These are phyloP conservation scores for Phytophthora capsici DNA, from an alignment of 352 stramenopile genomes.

Conservation along the genomic window DNA sequence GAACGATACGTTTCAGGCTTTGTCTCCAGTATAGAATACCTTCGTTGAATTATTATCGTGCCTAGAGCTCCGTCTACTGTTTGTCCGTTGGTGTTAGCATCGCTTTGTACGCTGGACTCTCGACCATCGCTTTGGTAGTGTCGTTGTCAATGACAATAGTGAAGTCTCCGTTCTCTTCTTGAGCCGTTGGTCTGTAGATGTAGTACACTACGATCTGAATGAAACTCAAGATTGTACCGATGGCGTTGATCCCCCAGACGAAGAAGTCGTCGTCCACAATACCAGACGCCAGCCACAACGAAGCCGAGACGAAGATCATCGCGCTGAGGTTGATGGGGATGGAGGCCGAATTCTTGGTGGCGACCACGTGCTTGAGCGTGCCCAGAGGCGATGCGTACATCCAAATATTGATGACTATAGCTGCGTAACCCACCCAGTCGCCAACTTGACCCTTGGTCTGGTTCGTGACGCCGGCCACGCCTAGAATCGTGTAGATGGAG, in stretches of 20 bases:
- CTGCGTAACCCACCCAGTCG: slow-evolving; percentile 39
- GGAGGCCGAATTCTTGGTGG: slow-evolving; percentile 42
- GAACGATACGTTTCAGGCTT: not conserved
- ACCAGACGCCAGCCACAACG: slow-evolving; percentile 53
- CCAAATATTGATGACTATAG: slow-evolving; percentile 49
- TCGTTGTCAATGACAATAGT: slow-evolving; percentile 18
- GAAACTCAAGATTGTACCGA: slow-evolving; percentile 46
- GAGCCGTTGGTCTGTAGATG: slow-evolving; percentile 34
- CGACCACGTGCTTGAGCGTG: slow-evolving; percentile 48
- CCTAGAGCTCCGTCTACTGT: no score
- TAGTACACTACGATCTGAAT: slow-evolving; percentile 58
- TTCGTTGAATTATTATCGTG: no score
- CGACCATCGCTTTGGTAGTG: not conserved
- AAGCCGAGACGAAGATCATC: slow-evolving; percentile 51
- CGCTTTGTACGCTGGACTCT: slow-evolving; percentile 20
- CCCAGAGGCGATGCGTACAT: slow-evolving; percentile 63
- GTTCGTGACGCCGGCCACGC: slow-evolving; percentile 37
- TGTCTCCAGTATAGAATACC: no score
- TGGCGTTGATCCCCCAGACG: slow-evolving; percentile 45
- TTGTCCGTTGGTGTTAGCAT: not conserved
- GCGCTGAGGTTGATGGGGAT: slow-evolving; percentile 58
- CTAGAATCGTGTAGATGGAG: slow-evolving; percentile 45
- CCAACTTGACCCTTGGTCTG: slow-evolving; percentile 27
- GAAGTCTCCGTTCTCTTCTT: slow-evolving; percentile 1
- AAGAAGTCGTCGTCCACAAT: slow-evolving; percentile 53